These are phyloP conservation scores for Fusarium buharicum DNA, from an alignment of 2,329 filamentous ascomycete species.

Conservation along the genomic window DNA sequence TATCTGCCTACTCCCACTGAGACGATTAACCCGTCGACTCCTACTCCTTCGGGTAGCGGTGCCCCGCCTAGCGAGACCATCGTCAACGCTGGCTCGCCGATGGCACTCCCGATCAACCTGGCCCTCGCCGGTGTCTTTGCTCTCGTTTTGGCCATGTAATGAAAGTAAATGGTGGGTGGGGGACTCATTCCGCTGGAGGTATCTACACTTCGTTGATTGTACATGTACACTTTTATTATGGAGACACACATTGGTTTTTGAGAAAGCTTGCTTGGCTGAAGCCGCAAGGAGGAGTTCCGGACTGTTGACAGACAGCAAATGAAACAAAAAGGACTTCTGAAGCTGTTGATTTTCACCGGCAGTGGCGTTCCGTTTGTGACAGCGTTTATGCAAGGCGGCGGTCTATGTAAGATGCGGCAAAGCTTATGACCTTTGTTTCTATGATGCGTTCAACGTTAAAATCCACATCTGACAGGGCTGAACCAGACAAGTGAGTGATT, in stretches of 20 bases:
- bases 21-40: constrained; percentile 30
- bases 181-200: neutral
- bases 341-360: neutral
- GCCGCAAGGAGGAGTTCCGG: constrained; percentile 14
- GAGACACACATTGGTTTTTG: constrained; percentile 10
- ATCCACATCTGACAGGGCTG: neutral
- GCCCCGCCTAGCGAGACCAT: constrained; percentile 21
- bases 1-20: constrained; percentile 38
- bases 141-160: constrained; percentile 27
- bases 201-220: constrained; percentile 14
- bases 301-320: constrained; percentile 7
- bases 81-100: constrained; percentile 28
- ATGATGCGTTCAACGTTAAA: neutral
- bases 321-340: constrained; percentile 16
- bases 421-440: neutral
- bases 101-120: constrained; percentile 24
- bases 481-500: too few relatives aligned
- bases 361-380: neutral
- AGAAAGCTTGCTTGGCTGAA: constrained; percentile 16
- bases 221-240: constrained; percentile 13
- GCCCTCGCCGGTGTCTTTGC: constrained; percentile 27
- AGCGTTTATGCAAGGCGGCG: too few relatives aligned
- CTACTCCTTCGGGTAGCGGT: constrained; percentile 19
- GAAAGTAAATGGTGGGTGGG: neutral
- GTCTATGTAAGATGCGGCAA: neutral